These are phyloP conservation scores for Eragrostis nindensis DNA, from an alignment of 176 grass and related monocot species.

Conservation along the genomic window DNA sequence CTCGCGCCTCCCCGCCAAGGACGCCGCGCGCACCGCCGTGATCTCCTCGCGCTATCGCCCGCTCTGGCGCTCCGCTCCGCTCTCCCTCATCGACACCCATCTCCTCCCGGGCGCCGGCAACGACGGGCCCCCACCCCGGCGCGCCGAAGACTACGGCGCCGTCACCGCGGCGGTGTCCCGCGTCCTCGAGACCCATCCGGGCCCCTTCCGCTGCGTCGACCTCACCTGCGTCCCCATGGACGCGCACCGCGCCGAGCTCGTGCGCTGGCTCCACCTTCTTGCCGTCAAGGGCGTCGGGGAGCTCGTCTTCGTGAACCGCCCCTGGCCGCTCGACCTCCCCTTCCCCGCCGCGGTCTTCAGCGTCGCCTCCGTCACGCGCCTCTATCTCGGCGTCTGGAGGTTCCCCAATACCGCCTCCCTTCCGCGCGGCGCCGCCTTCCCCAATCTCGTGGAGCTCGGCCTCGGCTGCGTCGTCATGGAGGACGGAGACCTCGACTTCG, in stretches of 20 bases:
- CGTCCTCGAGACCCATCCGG: neutral
- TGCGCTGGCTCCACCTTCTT: neutral
- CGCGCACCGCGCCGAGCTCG: neutral
- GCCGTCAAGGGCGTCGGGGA: neutral
- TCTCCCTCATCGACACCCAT: neutral
- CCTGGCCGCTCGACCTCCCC: neutral
- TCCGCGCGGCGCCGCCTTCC: neutral
- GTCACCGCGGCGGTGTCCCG: neutral
- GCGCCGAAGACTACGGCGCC: neutral
- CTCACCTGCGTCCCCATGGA: neutral
- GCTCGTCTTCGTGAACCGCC: constrained; percentile 2
- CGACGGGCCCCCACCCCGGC: neutral
- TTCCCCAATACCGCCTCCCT: neutral
- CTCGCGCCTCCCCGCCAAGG: neutral
- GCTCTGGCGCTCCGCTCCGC: neutral
- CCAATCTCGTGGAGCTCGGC: neutral
- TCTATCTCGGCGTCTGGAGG: neutral
- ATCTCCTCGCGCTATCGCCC: neutral
- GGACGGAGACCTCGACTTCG: neutral
- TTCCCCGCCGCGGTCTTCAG: constrained; percentile 1
- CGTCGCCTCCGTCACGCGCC: neutral
- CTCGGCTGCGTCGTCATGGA: neutral
- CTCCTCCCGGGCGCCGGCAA: neutral
- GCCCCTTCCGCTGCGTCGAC: neutral
- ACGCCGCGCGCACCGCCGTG: neutral